phyloP scores from a whole-genome alignment of 2,329 filamentous ascomycete species.

The Mariannaea sp. region DNA sequence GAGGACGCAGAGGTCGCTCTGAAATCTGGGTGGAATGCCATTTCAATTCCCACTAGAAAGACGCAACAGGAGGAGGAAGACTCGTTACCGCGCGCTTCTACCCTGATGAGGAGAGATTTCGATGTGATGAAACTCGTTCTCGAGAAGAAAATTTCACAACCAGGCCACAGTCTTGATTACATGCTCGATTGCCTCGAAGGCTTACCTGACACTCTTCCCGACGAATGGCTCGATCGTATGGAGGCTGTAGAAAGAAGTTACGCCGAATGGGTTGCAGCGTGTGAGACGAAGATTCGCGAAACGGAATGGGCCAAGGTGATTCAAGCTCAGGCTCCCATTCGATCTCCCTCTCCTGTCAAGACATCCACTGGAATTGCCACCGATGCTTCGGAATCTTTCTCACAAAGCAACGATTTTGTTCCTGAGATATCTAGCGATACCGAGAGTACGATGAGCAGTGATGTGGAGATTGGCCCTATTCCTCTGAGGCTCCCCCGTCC shows the following conservation, averaged over 20 bases:
- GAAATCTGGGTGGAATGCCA: conserved; percentile 67
- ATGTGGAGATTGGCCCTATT: conserved; percentile 26
- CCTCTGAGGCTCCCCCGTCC: conserved; percentile 30
- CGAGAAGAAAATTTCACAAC: conserved; percentile 68
- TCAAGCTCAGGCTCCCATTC: conserved; percentile 18
- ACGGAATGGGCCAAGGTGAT: conserved; percentile 55
- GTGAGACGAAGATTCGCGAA: conserved; percentile 74
- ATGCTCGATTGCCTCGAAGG: conserved; percentile 90
- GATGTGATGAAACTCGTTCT: conserved; percentile 66
- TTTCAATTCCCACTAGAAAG: conserved; percentile 45
- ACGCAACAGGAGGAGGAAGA: conserved; percentile 26
- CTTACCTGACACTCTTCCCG: conserved; percentile 79
- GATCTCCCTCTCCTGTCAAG: conserved; percentile 33
- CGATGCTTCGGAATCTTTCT: conserved; percentile 9
- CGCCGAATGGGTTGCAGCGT: conserved; percentile 78
- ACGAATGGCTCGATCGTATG: conserved; percentile 85
- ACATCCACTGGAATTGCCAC: conserved; percentile 10
- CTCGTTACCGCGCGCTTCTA: conserved; percentile 26
- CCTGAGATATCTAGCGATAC: conserved; percentile 24
- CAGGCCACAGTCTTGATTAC: conserved; percentile 76
- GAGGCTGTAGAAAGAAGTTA: conserved; percentile 80
- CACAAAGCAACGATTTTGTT: conserved; percentile 15
- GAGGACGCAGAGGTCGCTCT: conserved; percentile 69
- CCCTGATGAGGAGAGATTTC: conserved; percentile 53
- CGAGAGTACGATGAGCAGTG: conserved; percentile 23